Evolutionary conservation across 371 early-diverging fungal species (phyloP).

Genomic region (Mortierella sp.): DNA sequence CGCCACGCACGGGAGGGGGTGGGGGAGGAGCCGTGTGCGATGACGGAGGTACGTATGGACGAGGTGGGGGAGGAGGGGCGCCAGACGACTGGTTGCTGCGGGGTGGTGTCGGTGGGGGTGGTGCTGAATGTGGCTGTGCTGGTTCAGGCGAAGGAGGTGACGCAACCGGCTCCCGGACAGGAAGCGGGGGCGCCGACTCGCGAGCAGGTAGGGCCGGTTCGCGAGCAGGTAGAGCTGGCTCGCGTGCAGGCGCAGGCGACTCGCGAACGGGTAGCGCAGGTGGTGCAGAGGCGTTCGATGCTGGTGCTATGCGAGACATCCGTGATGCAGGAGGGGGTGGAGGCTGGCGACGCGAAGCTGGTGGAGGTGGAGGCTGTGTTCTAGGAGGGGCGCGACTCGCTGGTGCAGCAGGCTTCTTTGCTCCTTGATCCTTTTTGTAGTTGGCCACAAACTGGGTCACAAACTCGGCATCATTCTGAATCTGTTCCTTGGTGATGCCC

Average conservation of each 20-base stretch:
- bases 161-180: slow-evolving; percentile 9
- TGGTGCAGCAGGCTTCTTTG: slow-evolving; percentile 25
- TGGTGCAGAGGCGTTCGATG: slow-evolving; percentile 30
- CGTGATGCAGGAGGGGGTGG: slow-evolving; percentile 54
- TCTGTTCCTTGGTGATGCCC: slow-evolving; percentile 83
- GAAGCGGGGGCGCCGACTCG: no score
- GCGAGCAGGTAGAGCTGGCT: slow-evolving; percentile 22
- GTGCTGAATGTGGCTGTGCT: slow-evolving; percentile 29
- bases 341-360: slow-evolving; percentile 47
- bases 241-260: background rate
- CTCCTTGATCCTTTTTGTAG: slow-evolving; percentile 55
- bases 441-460: slow-evolving; percentile 58
- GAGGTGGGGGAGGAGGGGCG: slow-evolving; percentile 57
- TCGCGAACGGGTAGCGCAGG: slow-evolving; percentile 52
- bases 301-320: slow-evolving; percentile 27
- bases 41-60: slow-evolving; percentile 57
- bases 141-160: slow-evolving; percentile 40
- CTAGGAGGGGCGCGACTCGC: slow-evolving; percentile 42
- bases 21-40: slow-evolving; percentile 45
- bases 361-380: slow-evolving; percentile 54
- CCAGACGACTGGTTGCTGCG: slow-evolving; percentile 50
- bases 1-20: slow-evolving; percentile 48
- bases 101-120: slow-evolving; percentile 49
- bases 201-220: slow-evolving; percentile 1
- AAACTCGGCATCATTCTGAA: slow-evolving; percentile 63